These are phyloP conservation scores for Baudoinia panamericana DNA, from an alignment of 495 filamentous ascomycete genomes.

Conservation along the genomic window DNA sequence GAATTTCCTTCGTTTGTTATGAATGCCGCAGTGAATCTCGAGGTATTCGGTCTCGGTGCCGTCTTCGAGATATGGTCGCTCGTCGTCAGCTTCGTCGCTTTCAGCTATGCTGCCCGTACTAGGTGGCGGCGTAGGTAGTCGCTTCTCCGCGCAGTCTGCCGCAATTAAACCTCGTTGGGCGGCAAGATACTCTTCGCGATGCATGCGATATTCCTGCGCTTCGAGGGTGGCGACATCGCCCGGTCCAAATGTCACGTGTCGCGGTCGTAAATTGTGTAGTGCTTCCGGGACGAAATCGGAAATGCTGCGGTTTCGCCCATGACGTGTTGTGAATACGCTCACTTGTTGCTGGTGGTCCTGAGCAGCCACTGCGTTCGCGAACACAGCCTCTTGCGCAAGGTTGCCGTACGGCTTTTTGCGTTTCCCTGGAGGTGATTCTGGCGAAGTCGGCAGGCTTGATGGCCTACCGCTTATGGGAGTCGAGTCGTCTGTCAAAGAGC, in stretches of 20 bases:
- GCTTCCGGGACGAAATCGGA: conserved; percentile 76
- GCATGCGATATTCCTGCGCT: conserved; percentile 36
- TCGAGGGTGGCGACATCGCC: conserved; percentile 33
- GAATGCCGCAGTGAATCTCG: conserved; percentile 44
- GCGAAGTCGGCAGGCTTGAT: conserved; percentile 16
- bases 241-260: conserved; percentile 51
- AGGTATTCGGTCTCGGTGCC: conserved; percentile 43
- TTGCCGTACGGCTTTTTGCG: conserved; percentile 19
- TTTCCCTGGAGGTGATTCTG: conserved; percentile 7
- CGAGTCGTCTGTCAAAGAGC: conserved; percentile 9
- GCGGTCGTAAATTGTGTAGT: conserved; percentile 47
- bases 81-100: conserved; percentile 36
- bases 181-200: conserved; percentile 70
- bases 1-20: conserved; percentile 51
- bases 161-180: conserved; percentile 47
- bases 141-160: conserved; percentile 33
- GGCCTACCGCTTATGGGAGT: conserved; percentile 7
- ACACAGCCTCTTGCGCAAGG: conserved; percentile 21
- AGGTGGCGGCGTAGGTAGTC: conserved; percentile 18
- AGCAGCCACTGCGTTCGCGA: conserved; percentile 30
- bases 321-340: conserved; percentile 25
- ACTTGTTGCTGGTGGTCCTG: conserved; percentile 25
- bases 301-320: conserved; percentile 61
- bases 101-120: conserved; percentile 42
- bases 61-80: conserved; percentile 32